phyloP scores from a whole-genome alignment of 2,329 filamentous ascomycete genomes.

The Chaetomium strumarium region DNA sequence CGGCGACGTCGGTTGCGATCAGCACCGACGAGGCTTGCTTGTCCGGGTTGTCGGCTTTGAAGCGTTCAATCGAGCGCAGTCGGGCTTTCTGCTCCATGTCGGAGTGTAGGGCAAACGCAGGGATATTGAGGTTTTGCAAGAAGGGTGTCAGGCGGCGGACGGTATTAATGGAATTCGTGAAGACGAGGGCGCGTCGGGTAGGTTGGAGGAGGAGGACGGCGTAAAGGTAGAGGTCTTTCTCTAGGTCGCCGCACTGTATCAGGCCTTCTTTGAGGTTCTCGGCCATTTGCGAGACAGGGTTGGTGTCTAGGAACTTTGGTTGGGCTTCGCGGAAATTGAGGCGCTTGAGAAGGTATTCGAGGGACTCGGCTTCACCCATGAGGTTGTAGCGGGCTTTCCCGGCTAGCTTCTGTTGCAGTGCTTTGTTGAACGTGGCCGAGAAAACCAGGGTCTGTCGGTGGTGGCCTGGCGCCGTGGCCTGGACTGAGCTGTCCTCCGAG shows the following conservation, averaged over 20 bases:
- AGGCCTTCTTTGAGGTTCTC: conserved; percentile 79
- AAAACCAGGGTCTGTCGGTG: conserved; percentile 86
- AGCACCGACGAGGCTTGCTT: conserved; percentile 52
- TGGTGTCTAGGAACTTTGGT: conserved; percentile 88
- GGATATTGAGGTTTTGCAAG: conserved; percentile 73
- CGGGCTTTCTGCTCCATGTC: conserved; percentile 96
- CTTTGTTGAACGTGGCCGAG: conserved; percentile 91
- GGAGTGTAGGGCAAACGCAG: conserved; percentile 75
- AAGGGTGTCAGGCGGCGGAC: conserved; percentile 81
- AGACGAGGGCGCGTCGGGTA: conserved; percentile 75
- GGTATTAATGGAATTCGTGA: conserved; percentile 92
- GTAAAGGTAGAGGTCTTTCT: conserved; percentile 97
- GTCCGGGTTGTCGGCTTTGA: conserved; percentile 57
- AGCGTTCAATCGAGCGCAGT: conserved; percentile 85
- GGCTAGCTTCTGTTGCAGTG: conserved; percentile 82
- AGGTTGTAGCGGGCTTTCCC: conserved; percentile 66
- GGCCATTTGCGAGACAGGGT: conserved; percentile 85
- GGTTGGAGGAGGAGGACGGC: conserved; percentile 77
- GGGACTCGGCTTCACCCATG: conserved; percentile 69
- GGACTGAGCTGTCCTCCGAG: conserved; percentile 35
- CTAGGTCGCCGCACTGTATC: conserved; percentile 85
- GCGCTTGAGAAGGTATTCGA: conserved; percentile 88
- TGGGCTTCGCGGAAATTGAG: conserved; percentile 82
- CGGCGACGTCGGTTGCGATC: conserved; percentile 88
- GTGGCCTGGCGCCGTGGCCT: conserved; percentile 27